A percentile compares a stretch with the other conserved stretches of the same genome.
Conservation (phyloP, 2,329 filamentous ascomycete genomes). For the Venturia carpophila region DNA sequence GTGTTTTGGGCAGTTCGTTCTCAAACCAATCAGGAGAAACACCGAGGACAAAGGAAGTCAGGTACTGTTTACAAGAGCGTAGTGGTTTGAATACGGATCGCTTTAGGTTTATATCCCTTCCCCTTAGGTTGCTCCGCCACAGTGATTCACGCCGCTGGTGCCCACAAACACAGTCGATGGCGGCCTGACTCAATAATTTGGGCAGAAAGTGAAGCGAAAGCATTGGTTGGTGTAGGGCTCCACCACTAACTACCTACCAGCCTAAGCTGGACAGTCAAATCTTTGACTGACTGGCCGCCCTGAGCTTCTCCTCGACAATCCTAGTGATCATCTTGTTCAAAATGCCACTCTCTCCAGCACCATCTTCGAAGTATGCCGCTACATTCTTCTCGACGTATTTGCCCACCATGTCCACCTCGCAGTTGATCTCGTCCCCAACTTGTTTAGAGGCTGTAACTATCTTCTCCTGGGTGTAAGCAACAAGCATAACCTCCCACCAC, state of each 20-base stretch:
- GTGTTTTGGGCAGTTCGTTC: too few species aligned
- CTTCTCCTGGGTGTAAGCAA: constrained; percentile 90
- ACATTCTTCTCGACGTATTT: constrained; percentile 90
- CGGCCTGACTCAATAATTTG: background rate
- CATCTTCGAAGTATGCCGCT: constrained; percentile 63
- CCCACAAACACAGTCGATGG: background rate
- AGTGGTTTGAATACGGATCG: background rate
- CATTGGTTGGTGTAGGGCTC: background rate
- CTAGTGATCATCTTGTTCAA: constrained; percentile 51
- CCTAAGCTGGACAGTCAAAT: background rate
- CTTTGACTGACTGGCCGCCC: constrained; percentile 26
- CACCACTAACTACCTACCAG: background rate
- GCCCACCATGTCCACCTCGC: constrained; percentile 83
- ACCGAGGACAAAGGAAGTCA: background rate
- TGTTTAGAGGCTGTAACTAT: constrained; percentile 75
- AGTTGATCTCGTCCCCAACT: constrained; percentile 73
- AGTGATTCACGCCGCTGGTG: background rate
- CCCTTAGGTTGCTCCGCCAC: background rate
- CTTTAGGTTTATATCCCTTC: background rate
- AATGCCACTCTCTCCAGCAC: constrained; percentile 44
- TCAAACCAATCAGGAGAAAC: too few species aligned
- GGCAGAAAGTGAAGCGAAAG: constrained; percentile 6
- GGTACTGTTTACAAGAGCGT: background rate
- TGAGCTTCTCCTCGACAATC: constrained; percentile 64
- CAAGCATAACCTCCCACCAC: constrained; percentile 94